These are phyloP conservation scores for Aspergillus pseudoglaucus DNA, from an alignment of 2,329 filamentous ascomycete species.

Conservation along the genomic window DNA sequence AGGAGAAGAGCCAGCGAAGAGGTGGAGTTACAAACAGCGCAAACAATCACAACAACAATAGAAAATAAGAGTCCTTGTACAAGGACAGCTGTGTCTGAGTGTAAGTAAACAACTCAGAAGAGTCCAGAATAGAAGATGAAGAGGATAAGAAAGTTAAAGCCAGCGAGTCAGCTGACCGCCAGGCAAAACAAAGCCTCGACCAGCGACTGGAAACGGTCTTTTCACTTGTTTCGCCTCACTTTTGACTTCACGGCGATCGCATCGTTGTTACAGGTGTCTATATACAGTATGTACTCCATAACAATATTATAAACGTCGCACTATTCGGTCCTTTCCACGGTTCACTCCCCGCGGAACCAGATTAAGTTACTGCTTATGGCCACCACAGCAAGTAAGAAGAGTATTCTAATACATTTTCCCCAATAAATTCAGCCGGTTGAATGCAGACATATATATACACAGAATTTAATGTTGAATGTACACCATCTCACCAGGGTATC, in stretches of 20 bases:
- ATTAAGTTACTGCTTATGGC: too few species aligned
- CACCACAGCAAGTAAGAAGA: too few species aligned
- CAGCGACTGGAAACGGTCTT: neutral
- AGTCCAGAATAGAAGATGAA: neutral
- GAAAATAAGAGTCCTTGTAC: neutral
- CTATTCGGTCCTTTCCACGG: too few species aligned
- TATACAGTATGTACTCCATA: neutral
- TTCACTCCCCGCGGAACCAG: too few species aligned
- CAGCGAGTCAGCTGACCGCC: slow-evolving; percentile 7
- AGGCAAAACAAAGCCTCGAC: slow-evolving; percentile 7
- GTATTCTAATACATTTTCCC: too few species aligned
- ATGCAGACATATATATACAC: slow-evolving; percentile 5
- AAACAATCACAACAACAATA: neutral
- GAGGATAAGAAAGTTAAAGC: slow-evolving; percentile 6
- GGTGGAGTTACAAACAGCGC: neutral
- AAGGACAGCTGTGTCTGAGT: too few species aligned
- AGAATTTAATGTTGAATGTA: neutral
- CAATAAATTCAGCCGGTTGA: too few species aligned
- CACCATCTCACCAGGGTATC: neutral
- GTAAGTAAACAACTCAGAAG: too few species aligned
- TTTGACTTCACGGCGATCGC: slow-evolving; percentile 17
- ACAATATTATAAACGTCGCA: too few species aligned
- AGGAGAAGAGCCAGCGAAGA: slow-evolving; percentile 3
- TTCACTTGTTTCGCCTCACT: slow-evolving; percentile 17
- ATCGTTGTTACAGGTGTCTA: too few species aligned